Base-by-base conservation (phyloP, 306 rosid genomes). In the Arachis stenosperma region DNA sequence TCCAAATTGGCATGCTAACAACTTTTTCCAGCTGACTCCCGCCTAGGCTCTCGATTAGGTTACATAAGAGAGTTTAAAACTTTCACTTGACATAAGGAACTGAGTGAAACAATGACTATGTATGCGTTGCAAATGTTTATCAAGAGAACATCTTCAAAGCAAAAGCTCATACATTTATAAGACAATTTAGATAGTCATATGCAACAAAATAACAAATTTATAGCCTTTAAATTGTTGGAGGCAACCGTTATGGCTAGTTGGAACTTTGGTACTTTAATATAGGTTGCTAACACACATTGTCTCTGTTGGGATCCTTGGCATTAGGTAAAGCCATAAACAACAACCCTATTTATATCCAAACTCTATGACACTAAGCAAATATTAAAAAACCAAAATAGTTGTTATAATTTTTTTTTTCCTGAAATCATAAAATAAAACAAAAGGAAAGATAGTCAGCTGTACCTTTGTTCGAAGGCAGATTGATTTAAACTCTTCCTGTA, bases 401-500 rank as follows among this genome's bases (percentile, higher is more conserved):
- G 48, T 56, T 17, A 44, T 41, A 2, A 36, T 8, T 44, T 3
- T 30, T 2, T 2, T 44, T 48, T 17, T 71, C 42, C 27, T 4
- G n/a, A 17, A 76, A 68, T 42, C 5, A 27, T 36, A 29, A 51
- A 65, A 56, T 8, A 69, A 61, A 67, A 61, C 41, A 75, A 76
- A 47, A 78, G 36, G 27, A 22, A 63, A 8, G 15, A 67, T 47
- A 63, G 55, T 15, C 12, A 48, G 79, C 10, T 15, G 60, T 84
- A 91, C 97, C 97, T 86, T 70, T 42, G 85, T 79, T 79, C 83
- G 81, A 73, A 67, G 81, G 77, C 92, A 87, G 71, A 86, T 2
- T 5, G 84, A 68, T 66, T 82, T 84, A 62, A 91, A 89, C 61
- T 81, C 89, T 11, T 87, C 90, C 97, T 91, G 96, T 44, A 73